Base-by-base conservation (phyloP, 2,329 filamentous ascomycete genomes). In the Hypocrella siamensis region DNA sequence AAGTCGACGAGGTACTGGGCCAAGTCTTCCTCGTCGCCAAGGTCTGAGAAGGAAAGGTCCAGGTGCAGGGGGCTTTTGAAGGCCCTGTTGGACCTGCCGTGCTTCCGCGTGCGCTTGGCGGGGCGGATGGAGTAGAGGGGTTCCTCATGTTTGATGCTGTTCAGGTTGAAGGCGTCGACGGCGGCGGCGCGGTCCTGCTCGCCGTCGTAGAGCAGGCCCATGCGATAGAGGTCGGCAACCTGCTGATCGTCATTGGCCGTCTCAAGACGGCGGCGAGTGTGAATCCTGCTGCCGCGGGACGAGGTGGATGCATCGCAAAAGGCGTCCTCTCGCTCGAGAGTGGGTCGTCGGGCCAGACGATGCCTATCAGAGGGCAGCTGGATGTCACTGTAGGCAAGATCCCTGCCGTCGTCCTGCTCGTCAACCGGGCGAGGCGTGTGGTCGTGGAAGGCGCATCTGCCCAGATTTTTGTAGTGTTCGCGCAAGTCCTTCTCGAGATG, bases 291-390 rank as follows among this genome's bases (percentile, higher is more conserved):
- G 27, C 38, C 40, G 45, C 54, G 60, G 31, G 47, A 38, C 0
- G n/a, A n/a, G n/a, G 58, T 63, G 15, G 47, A 46, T 4, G 47
- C 46, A 28, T 61, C 58, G 28, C 55, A 48, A 26, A 66, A 66
- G 5, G 62, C 62, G 27, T 63, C 59, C 40, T 65, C 54, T 8
- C 62, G 48, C 38, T 62, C 60, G 16, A 65, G 51, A 1, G 52
- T 54, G 2, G 61, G 61, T 7, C 46, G 47, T 7, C 56, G 51
- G n/a, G 37, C 37, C 17, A 53, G 48, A 11, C 48, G 46, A 11
- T 39, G 42, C 22, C 43, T 36, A 36, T 61, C 58, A 19, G 52
- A 47, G 3, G 57, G 57, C 3, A 59, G 46, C n/a, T 45, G 43
- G n/a, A 53, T 37, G 25, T 43, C 39, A 35, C 51, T 53, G 14